phyloP scores from a whole-genome alignment of 1,139 yeast genomes.

The Debaryomyces psychrophilus region DNA sequence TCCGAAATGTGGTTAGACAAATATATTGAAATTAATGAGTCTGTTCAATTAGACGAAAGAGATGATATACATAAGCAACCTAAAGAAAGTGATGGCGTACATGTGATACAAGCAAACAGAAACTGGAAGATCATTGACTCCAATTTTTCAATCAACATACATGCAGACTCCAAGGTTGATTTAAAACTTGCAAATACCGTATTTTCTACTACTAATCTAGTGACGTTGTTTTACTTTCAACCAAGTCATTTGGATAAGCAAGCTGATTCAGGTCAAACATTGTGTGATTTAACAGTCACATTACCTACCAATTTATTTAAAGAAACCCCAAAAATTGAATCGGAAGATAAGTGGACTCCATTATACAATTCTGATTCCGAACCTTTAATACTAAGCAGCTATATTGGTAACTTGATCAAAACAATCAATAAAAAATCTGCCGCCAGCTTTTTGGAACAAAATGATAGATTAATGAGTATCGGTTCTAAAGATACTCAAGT shows the following conservation, averaged over 20 bases:
- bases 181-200: conserved; percentile 44
- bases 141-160: conserved; percentile 26
- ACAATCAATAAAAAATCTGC: conserved; percentile 53
- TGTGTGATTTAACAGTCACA: conserved; percentile 31
- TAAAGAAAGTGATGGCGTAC: conserved; percentile 37
- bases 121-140: conserved; percentile 44
- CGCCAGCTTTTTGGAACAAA: conserved; percentile 51
- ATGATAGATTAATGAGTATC: conserved; percentile 42
- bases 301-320: conserved; percentile 24
- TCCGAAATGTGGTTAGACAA: conserved; percentile 53
- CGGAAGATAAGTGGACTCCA: conserved; percentile 40
- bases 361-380: conserved; percentile 23
- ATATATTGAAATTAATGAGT: conserved; percentile 25
- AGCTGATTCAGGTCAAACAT: conserved; percentile 31
- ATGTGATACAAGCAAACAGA: conserved; percentile 35
- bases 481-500: conserved; percentile 52
- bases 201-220: conserved; percentile 39
- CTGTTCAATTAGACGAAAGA: conserved; percentile 26
- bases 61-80: conserved; percentile 28
- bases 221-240: conserved; percentile 43
- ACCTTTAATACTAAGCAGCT: conserved; percentile 41
- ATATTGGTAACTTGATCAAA: conserved; percentile 56
- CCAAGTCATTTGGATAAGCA: conserved; percentile 16
- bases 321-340: conserved; percentile 1
- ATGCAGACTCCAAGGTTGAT: conserved; percentile 21